Conservation (phyloP, 2,329 filamentous ascomycete species). For the Fonsecaea erecta region DNA sequence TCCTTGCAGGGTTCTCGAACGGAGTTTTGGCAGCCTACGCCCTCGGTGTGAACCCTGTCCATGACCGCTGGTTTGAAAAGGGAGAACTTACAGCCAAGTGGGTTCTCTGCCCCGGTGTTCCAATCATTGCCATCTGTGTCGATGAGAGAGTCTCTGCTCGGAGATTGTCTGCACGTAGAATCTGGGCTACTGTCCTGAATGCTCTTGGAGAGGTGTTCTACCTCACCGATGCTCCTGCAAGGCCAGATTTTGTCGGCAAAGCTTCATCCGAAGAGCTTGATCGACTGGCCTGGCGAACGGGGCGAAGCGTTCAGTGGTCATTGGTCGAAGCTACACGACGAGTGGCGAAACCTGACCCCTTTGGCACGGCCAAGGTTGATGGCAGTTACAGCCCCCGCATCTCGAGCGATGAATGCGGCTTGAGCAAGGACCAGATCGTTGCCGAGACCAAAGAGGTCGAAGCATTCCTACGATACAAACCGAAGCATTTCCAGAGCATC, state of each 20-base stretch:
- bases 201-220: constrained; percentile 92
- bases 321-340: constrained; percentile 79
- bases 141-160: constrained; percentile 80
- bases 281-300: constrained; percentile 77
- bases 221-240: constrained; percentile 70
- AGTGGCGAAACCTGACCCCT: constrained; percentile 71
- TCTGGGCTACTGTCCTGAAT: constrained; percentile 94
- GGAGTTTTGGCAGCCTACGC: constrained; percentile 84
- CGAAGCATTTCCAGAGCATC: constrained; percentile 75
- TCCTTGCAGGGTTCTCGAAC: constrained; percentile 80
- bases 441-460: constrained; percentile 85
- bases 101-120: constrained; percentile 89
- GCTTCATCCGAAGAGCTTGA: constrained; percentile 58
- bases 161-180: constrained; percentile 69
- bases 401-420: constrained; percentile 72
- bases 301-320: constrained; percentile 79
- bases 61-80: constrained; percentile 66
- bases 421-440: constrained; percentile 70
- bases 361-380: constrained; percentile 68
- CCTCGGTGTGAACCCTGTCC: constrained; percentile 65
- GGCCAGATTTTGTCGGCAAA: constrained; percentile 56
- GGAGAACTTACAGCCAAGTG: constrained; percentile 86
- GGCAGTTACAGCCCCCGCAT: constrained; percentile 82
- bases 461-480: constrained; percentile 71
- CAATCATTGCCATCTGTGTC: constrained; percentile 80